Percentiles rank a stretch among this genome's conserved stretches.
Conservation (phyloP, 1,284 basidiomycete genomes). For the Ustilago vetiveriae region DNA sequence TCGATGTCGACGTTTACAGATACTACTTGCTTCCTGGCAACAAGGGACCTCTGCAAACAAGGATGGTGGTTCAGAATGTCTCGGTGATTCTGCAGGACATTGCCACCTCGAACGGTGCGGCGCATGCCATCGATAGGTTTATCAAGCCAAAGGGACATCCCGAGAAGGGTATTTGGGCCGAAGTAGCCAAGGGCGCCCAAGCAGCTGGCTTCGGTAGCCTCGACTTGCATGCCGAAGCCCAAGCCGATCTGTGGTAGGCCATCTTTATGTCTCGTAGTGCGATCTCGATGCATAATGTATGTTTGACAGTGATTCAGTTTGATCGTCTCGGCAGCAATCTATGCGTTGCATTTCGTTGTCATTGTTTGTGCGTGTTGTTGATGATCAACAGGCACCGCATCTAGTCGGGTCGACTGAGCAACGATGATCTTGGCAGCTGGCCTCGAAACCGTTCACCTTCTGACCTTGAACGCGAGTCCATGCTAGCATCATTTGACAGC, state of each 20-base stretch:
- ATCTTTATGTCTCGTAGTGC: no score
- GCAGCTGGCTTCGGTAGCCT: slow-evolving; percentile 39
- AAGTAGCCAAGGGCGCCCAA: slow-evolving; percentile 28
- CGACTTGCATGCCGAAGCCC: slow-evolving; percentile 31
- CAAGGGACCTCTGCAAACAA: slow-evolving; percentile 69
- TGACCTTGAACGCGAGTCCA: no score
- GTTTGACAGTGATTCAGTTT: no score
- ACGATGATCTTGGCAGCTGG: no score
- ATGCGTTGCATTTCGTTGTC: no score
- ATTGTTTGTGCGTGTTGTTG: no score
- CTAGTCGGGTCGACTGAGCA: no score
- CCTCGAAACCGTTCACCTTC: no score
- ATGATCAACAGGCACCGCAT: no score
- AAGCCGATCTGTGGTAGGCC: slow-evolving; percentile 25
- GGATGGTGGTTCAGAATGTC: slow-evolving; percentile 72
- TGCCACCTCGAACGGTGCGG: slow-evolving; percentile 74
- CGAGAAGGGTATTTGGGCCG: slow-evolving; percentile 45
- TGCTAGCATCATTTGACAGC: neutral
- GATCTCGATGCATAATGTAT: neutral
- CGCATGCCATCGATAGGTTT: slow-evolving; percentile 72
- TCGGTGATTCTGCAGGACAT: slow-evolving; percentile 72
- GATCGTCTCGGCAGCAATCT: no score
- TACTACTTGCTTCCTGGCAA: slow-evolving; percentile 51
- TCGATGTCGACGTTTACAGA: slow-evolving; percentile 54
- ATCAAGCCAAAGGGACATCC: slow-evolving; percentile 49